Evolutionary conservation across 257 asterid genomes (phyloP), one percentile per base, ranked within the genome.

Genomic region (Lithospermum erythrorhizon): DNA sequence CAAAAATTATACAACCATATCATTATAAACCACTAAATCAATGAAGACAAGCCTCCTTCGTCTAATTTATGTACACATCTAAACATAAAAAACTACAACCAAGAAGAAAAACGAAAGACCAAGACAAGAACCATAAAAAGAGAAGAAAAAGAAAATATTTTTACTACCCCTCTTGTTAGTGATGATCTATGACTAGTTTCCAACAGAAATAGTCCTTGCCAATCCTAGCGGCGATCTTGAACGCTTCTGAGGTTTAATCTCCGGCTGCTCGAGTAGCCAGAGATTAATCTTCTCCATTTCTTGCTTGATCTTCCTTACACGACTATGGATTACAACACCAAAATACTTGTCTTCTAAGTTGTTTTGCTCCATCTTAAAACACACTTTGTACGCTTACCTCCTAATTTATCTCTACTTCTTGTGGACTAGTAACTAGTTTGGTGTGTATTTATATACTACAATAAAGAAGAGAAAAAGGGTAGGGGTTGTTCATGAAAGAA

Each of bases 181-280:
- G 32, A 21, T 16, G 11, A 57, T 18, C 35, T 17, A 25, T 19
- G 9, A 52, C 48, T 41, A 83, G 53, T 82, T 70, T 29, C 89
- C 85, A 11, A 81, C 89, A 24, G 83, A 75, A 52, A 86, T 83
- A 2, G 86, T 65, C 74, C 81, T 66, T 18, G 17, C 23, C 60
- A 86, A 59, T 32, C 95, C 95, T 16, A 86, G 59, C n/a, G 93
- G 93, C 23, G 93, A 86, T 19, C 93, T 77, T 0, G 93, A 83
- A 21, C 93, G 83, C 32, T 65, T 75, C 51, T 32, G 68, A 6
- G 79, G 87, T 54, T 71, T 60, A 49, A 63, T 57, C 83, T 81
- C 94, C 65, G 74, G 72, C 72, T 68, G 83, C 76, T 75, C 84
- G 54, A 79, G 25, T 45, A 63, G 69, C 3, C 75, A 80, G 60